These are phyloP conservation scores for Phyllostachys edulis DNA, from an alignment of 176 grass and related monocot genomes.

Conservation along the genomic window DNA sequence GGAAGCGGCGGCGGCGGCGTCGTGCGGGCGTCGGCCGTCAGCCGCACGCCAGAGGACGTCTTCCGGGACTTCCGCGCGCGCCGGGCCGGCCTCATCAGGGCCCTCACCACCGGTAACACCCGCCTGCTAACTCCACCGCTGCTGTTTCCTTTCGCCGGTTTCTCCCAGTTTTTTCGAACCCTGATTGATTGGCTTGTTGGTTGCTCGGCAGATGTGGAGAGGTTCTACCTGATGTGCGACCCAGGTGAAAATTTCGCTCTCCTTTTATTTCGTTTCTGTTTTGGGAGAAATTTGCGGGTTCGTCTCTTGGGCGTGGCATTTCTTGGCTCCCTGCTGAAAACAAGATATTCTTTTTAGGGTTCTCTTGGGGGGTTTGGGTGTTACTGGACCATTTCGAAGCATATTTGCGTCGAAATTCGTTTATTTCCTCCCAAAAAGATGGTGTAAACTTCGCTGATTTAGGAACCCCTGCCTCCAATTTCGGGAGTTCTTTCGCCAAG, in stretches of 20 bases:
- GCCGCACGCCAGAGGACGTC: conserved; percentile 60
- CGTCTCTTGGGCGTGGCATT: not conserved
- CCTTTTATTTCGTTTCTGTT: not conserved
- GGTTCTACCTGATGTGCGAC: conserved; percentile 58
- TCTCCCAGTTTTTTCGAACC: not conserved
- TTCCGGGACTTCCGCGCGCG: conserved; percentile 61
- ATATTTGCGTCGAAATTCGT: not conserved
- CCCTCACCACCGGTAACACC: conserved; percentile 60
- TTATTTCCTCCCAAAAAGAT: not conserved
- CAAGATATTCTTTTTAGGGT: not conserved
- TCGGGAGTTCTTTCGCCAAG: not conserved
- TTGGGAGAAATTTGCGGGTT: not conserved
- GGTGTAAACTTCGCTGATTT: not conserved
- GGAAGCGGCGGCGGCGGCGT: conserved; percentile 12
- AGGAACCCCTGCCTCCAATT: not conserved
- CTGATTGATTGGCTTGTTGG: conserved; percentile 7
- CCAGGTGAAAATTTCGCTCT: conserved; percentile 39
- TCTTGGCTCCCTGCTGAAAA: not conserved
- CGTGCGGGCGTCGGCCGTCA: conserved; percentile 14
- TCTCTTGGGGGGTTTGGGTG: too few relatives aligned
- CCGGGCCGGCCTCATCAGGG: conserved; percentile 57
- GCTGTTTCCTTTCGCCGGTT: not conserved
- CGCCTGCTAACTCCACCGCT: not conserved
- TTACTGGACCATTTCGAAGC: too few relatives aligned
- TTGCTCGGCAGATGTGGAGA: conserved; percentile 49